Evolutionary conservation across 179 eudicot genomes (phyloP).

Genomic region (Sideroxylon spinosum): DNA sequence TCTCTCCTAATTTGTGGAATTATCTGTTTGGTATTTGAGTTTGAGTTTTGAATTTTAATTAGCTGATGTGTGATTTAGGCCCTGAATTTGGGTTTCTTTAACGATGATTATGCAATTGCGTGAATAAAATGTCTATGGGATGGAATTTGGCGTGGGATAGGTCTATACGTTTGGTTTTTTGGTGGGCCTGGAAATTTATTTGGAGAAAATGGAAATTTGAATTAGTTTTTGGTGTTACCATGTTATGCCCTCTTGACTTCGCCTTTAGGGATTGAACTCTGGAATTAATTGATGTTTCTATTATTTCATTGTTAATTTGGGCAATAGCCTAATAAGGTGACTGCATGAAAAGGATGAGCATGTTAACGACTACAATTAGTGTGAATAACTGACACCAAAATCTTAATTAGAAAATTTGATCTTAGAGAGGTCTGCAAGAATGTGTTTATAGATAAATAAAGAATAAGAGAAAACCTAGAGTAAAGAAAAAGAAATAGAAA

Average conservation of each 20-base stretch:
- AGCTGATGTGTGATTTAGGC: slow-evolving; percentile 14
- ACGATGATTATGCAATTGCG: no score
- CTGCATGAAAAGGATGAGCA: slow-evolving; percentile 7
- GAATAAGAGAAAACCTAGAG: not conserved
- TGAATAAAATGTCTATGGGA: not conserved
- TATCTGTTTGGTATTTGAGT: not conserved
- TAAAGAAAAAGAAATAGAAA: not conserved
- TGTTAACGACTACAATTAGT: not conserved
- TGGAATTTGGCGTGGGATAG: not conserved
- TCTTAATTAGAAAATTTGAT: not conserved
- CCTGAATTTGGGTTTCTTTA: slow-evolving; percentile 12
- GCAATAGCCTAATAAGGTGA: not conserved
- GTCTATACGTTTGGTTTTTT: slow-evolving; percentile 6
- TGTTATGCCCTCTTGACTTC: not conserved
- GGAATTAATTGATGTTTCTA: slow-evolving; percentile 2
- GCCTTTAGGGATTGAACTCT: slow-evolving; percentile 2
- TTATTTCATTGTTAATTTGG: not conserved
- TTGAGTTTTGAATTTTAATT: slow-evolving; percentile 8
- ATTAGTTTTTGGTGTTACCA: not conserved
- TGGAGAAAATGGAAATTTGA: slow-evolving; percentile 5
- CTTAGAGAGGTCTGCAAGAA: not conserved
- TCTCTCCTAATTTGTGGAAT: not conserved
- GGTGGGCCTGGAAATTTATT: not conserved
- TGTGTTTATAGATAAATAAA: not conserved
- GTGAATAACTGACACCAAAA: not conserved